These are phyloP conservation scores for Leucoagaricus sp. DNA, from an alignment of 1,284 basidiomycete species.

Conservation along the genomic window DNA sequence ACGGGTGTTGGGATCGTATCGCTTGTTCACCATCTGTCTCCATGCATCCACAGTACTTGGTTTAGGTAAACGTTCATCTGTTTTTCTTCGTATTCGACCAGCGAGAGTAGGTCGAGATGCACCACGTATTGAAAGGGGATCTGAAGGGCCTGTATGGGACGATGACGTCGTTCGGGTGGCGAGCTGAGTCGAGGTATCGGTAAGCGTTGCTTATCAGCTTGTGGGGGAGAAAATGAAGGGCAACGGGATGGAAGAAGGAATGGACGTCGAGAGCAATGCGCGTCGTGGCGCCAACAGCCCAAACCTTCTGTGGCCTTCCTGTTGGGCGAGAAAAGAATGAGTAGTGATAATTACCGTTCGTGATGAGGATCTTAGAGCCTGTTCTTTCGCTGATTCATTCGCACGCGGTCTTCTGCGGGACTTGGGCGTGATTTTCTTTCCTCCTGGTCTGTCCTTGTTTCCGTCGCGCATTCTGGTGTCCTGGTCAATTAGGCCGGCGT, in stretches of 20 bases:
- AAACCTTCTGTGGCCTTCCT: constrained; percentile 27
- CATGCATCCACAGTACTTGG: constrained; percentile 59
- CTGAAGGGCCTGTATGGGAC: constrained; percentile 37
- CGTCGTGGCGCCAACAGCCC: constrained; percentile 2
- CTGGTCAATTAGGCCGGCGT: constrained; percentile 71
- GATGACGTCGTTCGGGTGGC: constrained; percentile 31
- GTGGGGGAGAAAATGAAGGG: constrained; percentile 35
- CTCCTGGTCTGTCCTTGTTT: constrained; percentile 59
- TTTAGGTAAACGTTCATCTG: constrained; percentile 26
- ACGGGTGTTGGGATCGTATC: constrained; percentile 66
- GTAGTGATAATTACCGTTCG: constrained; percentile 65
- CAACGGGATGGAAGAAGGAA: constrained; percentile 26
- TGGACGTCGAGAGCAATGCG: constrained; percentile 32
- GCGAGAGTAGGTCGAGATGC: constrained; percentile 47
- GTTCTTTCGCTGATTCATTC: constrained; percentile 59
- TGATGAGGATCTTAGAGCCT: constrained; percentile 40
- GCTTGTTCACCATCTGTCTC: constrained; percentile 67
- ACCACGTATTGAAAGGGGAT: constrained; percentile 56
- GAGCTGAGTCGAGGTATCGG: constrained; percentile 36
- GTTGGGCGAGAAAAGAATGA: constrained; percentile 32
- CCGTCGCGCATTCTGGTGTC: constrained; percentile 72
- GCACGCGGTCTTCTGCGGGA: constrained; percentile 56
- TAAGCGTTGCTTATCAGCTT: constrained; percentile 33
- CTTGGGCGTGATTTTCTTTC: constrained; percentile 64
- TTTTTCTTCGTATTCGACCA: constrained; percentile 53